Evolutionary conservation across 2,329 filamentous ascomycete species (phyloP), one percentile per base, ranked within the genome.

Genomic region (Exophiala aquamarina): DNA sequence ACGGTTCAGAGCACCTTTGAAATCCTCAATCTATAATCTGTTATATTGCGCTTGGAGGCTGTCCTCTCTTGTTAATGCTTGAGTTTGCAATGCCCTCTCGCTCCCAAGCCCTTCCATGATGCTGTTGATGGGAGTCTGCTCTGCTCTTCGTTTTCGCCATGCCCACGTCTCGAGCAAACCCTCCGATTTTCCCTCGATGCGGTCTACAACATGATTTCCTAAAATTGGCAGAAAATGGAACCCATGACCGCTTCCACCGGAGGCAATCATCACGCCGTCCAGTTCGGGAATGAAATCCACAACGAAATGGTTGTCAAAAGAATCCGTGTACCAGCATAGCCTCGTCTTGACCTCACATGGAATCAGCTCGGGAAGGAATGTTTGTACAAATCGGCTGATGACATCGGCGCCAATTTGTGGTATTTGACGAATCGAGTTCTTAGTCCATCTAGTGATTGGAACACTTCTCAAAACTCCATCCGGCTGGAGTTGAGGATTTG

Each of bases 191-290:
- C 70, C 70, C 55, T 74, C 70, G 6, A 75, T 49, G 14, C 69
- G 69, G 50, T 73, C 67, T 23, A 72, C 67, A 44, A 77, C 63
- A 52, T 74, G 74, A 43, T 74, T 71, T 11, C 74, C 74, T 14
- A 77, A 61, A 4, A 76, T 66, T 23, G 75, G 74, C 44, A 77
- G 62, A 62, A 77, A 77, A 54, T 77, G 77, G 63, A 72, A 77
- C 3, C 61, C 75, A 56, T 55, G 74, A 15, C 72, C 73, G 43
- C 71, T 75, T 5, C 59, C 58, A 40, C 54, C 58, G 9, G 73
- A 76, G 13, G 74, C 74, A 39, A 77, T 61, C 46, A 49, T 28
- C 49, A 60, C 35, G 53, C 53, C 18, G 56, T 48, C 15, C 57
- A 44, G 49, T 44, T 47, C 11, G 39, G 55, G 49, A 47, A 51